Evolutionary conservation across 768 basidiomycete genomes (phyloP).

Genomic region (Porphyrellus cyaneotinctus): DNA sequence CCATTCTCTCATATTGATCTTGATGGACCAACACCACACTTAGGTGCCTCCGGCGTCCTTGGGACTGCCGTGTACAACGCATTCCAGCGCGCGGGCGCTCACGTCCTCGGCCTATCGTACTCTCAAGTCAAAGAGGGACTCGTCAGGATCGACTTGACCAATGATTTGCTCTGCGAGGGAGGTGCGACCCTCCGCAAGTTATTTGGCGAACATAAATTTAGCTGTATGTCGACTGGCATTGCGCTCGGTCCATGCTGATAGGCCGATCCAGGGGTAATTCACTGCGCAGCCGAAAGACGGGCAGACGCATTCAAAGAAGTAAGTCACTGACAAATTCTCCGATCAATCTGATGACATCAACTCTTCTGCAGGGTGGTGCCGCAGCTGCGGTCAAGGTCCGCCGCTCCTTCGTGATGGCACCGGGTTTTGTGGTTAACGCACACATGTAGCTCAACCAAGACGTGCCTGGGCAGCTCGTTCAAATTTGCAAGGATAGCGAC

Average conservation of each 20-base stretch:
- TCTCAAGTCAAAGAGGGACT: constrained; percentile 56
- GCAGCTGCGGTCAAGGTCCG: constrained; percentile 59
- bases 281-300: constrained; percentile 91
- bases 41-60: constrained; percentile 90
- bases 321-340: constrained; percentile 13
- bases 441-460: constrained; percentile 66
- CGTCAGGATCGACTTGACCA: constrained; percentile 63
- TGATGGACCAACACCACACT: constrained; percentile 1
- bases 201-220: constrained; percentile 57
- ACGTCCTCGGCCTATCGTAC: constrained; percentile 69
- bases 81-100: constrained; percentile 45
- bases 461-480: constrained; percentile 70
- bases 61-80: constrained; percentile 73
- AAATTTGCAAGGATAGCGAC: constrained; percentile 53
- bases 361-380: constrained; percentile 46
- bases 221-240: constrained; percentile 49
- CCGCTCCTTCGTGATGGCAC: not conserved
- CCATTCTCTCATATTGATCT: constrained; percentile 8
- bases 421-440: not conserved
- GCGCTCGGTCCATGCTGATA: constrained; percentile 6
- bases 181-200: constrained; percentile 45
- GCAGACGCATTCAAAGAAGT: constrained; percentile 93
- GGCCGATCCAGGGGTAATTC: constrained; percentile 66
- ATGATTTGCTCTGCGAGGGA: constrained; percentile 33
- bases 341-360: not conserved